Base-by-base conservation (phyloP, 371 early-diverging fungal genomes). In the Encephalitozoon hellem region DNA sequence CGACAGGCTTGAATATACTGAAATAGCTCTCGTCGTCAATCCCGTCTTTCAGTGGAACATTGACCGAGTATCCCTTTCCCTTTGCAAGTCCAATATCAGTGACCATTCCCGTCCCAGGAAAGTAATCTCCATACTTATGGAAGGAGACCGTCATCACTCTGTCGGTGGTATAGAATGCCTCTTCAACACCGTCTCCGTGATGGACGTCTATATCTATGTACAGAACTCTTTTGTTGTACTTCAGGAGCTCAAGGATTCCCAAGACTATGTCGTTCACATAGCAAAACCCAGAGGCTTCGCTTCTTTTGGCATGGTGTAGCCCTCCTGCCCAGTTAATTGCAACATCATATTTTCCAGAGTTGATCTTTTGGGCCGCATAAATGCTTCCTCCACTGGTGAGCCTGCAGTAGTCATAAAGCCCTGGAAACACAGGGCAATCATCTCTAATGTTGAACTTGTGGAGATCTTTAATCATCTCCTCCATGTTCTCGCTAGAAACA, bases 131-230 rank as follows among this genome's bases (percentile, higher is more conserved):
- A 85, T 91, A 95, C 84, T 95, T 95, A 85, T 98, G 99, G 84
- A 98, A 96, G 34, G 92, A 92, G 15, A 92, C 90, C 0, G 97
- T 94, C 94, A 96, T 93, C 45, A 98, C 99, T 63, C 99, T 89
- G 82, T 97, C 96, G 5, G 96, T 93, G 9, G 91, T 91, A 83
- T 95, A 96, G 85, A 98, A 98, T 0, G 99, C 99, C 84, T 98
- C 99, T 52, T 86, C 86, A 49, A 98, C 99, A 43, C 97, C 99
- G 82, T 97, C 99, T 9, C 99, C 99, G 83, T 98, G 97, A 84
- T 98, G 99, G 30, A 96, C 91, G 81, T 98, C 99, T 80, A 96
- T 96, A 84, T 98, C 99, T 77, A 98, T 90, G 86, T 98, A 98
- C 34, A 98, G 85, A 9, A 98, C 97, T 59, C 96, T 90, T 67